Evolutionary conservation across 2,329 filamentous ascomycete genomes (phyloP).

Genomic region (Colletotrichum truncatum): DNA sequence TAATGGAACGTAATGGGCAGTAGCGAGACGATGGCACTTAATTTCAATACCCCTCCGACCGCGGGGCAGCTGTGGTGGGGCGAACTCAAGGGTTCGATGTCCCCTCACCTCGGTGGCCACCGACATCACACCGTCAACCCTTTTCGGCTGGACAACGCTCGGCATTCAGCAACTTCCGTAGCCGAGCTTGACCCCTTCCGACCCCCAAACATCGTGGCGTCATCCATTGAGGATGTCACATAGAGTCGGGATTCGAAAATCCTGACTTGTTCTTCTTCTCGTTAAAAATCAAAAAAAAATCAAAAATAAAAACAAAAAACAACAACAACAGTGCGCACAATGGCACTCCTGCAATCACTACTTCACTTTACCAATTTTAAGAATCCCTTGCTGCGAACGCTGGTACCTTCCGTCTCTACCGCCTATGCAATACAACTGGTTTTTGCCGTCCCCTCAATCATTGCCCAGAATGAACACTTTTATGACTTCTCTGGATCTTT

Average conservation of each 20-base stretch:
- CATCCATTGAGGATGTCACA: conserved; percentile 17
- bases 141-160: not conserved
- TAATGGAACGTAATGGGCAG: not conserved
- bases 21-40: not conserved
- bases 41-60: conserved; percentile 16
- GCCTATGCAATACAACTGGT: conserved; percentile 71
- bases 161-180: not conserved
- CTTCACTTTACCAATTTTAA: conserved; percentile 70
- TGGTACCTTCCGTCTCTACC: conserved; percentile 69
- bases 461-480: conserved; percentile 69
- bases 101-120: not conserved
- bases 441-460: conserved; percentile 69
- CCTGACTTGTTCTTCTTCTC: no score
- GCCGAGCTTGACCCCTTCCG: conserved; percentile 4
- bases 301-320: no score
- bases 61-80: conserved; percentile 21
- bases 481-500: conserved; percentile 74
- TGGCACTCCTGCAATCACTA: conserved; percentile 53
- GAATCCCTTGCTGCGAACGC: conserved; percentile 68
- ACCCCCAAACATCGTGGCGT: conserved; percentile 15
- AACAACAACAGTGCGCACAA: conserved; percentile 23
- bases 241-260: no score
- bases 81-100: not conserved
- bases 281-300: no score
- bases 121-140: not conserved